These are phyloP conservation scores for Aspergillus nanangensis DNA, from an alignment of 495 filamentous ascomycete species.

Conservation along the genomic window DNA sequence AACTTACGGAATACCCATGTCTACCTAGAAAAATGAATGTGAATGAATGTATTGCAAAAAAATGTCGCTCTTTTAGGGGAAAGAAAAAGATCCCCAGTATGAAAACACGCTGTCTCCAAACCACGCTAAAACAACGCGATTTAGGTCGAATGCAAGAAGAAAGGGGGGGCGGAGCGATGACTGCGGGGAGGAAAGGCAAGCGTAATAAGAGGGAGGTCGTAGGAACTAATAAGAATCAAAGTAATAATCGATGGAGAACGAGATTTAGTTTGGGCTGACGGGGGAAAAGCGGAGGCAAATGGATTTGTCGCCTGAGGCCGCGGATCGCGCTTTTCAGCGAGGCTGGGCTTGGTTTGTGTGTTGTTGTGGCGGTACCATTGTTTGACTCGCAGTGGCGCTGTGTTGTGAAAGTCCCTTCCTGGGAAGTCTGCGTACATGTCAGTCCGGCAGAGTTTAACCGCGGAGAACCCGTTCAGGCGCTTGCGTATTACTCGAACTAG, in stretches of 20 bases:
- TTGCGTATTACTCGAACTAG: too few relatives aligned
- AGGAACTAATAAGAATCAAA: conserved; percentile 5
- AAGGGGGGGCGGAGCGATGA: conserved; percentile 9
- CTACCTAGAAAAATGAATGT: conserved; percentile 19
- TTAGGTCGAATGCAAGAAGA: conserved; percentile 3
- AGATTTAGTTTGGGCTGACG: conserved; percentile 16
- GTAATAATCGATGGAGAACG: conserved; percentile 19
- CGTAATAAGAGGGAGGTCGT: too few relatives aligned
- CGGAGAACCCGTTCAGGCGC: background rate
- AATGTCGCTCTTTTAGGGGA: too few relatives aligned
- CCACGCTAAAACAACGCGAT: conserved; percentile 8
- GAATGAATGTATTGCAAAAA: conserved; percentile 5
- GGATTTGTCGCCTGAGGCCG: conserved; percentile 14
- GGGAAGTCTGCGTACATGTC: too few relatives aligned
- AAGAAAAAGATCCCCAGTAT: conserved; percentile 1
- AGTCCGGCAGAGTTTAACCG: background rate
- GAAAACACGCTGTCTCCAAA: conserved; percentile 4
- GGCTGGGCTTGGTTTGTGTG: too few relatives aligned
- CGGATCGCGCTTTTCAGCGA: conserved; percentile 2
- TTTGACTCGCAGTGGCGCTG: too few relatives aligned
- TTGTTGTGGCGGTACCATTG: too few relatives aligned
- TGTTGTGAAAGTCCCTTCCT: too few relatives aligned
- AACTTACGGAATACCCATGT: conserved; percentile 83
- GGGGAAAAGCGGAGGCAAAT: conserved; percentile 19
- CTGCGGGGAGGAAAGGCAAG: conserved; percentile 14